Evolutionary conservation across 2,329 filamentous ascomycete genomes (phyloP).

Genomic region (Xylaria sp.): DNA sequence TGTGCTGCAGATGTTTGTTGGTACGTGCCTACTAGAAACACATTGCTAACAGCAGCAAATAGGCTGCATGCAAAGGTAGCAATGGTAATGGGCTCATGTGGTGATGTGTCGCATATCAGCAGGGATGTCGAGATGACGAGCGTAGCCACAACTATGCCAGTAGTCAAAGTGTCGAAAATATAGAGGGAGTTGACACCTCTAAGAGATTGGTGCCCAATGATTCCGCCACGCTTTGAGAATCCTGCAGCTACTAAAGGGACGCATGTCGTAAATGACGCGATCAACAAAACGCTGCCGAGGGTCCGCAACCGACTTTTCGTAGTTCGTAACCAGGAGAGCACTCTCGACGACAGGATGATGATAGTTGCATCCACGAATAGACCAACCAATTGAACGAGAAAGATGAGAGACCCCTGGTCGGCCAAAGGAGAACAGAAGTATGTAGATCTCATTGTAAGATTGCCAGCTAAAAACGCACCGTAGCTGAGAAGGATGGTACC

Average conservation of each 20-base stretch:
- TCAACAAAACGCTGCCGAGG: slow-evolving; percentile 56
- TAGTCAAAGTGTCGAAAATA: slow-evolving; percentile 60
- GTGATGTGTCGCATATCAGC: slow-evolving; percentile 60
- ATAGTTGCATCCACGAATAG: slow-evolving; percentile 60
- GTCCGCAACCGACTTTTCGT: slow-evolving; percentile 59
- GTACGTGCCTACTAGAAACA: slow-evolving; percentile 57
- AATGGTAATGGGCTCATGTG: slow-evolving; percentile 56
- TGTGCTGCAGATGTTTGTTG: slow-evolving; percentile 54
- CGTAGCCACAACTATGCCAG: slow-evolving; percentile 58
- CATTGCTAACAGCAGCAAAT: slow-evolving; percentile 51
- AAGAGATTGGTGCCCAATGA: slow-evolving; percentile 44
- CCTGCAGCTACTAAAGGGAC: slow-evolving; percentile 52
- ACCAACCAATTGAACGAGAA: slow-evolving; percentile 58
- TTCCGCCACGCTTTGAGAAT: slow-evolving; percentile 45
- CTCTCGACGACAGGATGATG: slow-evolving; percentile 61
- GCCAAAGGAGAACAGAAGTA: slow-evolving; percentile 61
- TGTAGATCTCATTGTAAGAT: slow-evolving; percentile 57
- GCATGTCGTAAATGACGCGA: slow-evolving; percentile 54
- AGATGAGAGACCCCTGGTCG: slow-evolving; percentile 53
- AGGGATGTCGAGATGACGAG: slow-evolving; percentile 59
- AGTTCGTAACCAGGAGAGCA: slow-evolving; percentile 63
- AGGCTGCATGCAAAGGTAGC: slow-evolving; percentile 58
- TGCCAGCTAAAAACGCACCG: slow-evolving; percentile 56
- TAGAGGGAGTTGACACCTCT: slow-evolving; percentile 58
- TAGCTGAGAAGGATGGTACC: slow-evolving; percentile 55